phyloP scores from a whole-genome alignment of 495 filamentous ascomycete species.

The Filosporella fistucella region DNA sequence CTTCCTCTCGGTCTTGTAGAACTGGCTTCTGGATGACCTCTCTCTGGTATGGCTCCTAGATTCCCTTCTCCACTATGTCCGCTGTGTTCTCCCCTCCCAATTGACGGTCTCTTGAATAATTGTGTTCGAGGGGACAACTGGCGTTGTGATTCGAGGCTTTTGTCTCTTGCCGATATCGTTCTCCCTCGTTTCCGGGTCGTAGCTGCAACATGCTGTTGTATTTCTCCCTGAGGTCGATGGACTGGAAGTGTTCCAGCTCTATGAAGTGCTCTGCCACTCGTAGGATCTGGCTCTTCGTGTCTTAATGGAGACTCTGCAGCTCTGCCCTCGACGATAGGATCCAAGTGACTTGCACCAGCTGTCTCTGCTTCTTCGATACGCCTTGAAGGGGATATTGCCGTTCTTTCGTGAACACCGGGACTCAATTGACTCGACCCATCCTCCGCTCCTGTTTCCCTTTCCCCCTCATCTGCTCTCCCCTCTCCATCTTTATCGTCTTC shows the following conservation, averaged over 20 bases:
- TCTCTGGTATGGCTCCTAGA: conserved; percentile 6
- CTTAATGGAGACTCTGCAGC: too few relatives aligned
- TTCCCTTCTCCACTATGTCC: too few relatives aligned
- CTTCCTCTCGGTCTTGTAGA: conserved; percentile 5
- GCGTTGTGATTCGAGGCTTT: background rate
- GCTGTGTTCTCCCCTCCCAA: background rate
- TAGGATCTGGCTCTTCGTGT: too few relatives aligned
- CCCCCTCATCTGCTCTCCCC: too few relatives aligned
- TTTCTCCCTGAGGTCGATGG: background rate
- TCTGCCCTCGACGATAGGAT: too few relatives aligned
- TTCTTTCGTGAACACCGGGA: too few relatives aligned
- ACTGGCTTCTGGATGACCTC: background rate
- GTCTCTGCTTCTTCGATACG: too few relatives aligned
- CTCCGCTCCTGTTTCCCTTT: background rate
- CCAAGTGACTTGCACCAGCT: too few relatives aligned
- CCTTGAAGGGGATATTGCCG: too few relatives aligned
- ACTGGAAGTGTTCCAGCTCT: conserved; percentile 13
- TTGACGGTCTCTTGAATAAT: conserved; percentile 4
- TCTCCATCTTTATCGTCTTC: too few relatives aligned
- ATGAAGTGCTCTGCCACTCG: too few relatives aligned
- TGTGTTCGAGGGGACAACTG: conserved; percentile 10
- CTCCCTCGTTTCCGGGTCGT: conserved; percentile 2
- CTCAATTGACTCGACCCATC: background rate
- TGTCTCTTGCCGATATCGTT: conserved; percentile 1
- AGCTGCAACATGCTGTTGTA: background rate